Evolutionary conservation across 1,284 basidiomycete species (phyloP).

Genomic region (Acaromyces ingoldii): DNA sequence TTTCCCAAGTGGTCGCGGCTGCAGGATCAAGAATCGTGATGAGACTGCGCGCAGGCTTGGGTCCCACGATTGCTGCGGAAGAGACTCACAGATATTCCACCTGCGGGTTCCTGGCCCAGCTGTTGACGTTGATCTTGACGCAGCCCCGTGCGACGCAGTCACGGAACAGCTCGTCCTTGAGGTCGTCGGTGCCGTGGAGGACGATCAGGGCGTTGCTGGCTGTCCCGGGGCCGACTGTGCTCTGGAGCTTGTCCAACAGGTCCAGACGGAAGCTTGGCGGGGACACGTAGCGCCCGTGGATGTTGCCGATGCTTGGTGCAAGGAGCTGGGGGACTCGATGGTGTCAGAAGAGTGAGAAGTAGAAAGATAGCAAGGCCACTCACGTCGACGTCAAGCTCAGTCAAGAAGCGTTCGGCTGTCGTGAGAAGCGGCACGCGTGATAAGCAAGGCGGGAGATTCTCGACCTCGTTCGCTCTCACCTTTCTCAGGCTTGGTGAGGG

Average conservation of each 20-base stretch:
- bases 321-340: conserved; percentile 51
- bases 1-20: conserved; percentile 1
- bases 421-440: neutral
- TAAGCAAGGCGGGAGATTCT: conserved; percentile 41
- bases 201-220: conserved; percentile 14
- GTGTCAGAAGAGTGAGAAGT: neutral
- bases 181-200: conserved; percentile 29
- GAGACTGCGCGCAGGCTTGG: neutral
- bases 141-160: conserved; percentile 18
- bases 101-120: conserved; percentile 28
- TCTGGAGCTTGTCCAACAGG: conserved; percentile 17
- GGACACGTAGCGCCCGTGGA: conserved; percentile 50
- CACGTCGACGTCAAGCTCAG: conserved; percentile 42
- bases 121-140: conserved; percentile 29
- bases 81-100: conserved; percentile 15
- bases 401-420: conserved; percentile 12
- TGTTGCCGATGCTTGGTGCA: conserved; percentile 55
- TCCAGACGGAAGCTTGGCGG: conserved; percentile 21
- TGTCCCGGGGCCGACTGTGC: conserved; percentile 15
- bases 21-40: neutral
- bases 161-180: conserved; percentile 18
- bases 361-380: neutral
- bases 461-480: conserved; percentile 49
- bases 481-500: conserved; percentile 54
- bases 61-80: neutral